Evolutionary conservation across 1,284 basidiomycete genomes (phyloP), one percentile per base, ranked within the genome.

Genomic region (Cryptococcus floricola): DNA sequence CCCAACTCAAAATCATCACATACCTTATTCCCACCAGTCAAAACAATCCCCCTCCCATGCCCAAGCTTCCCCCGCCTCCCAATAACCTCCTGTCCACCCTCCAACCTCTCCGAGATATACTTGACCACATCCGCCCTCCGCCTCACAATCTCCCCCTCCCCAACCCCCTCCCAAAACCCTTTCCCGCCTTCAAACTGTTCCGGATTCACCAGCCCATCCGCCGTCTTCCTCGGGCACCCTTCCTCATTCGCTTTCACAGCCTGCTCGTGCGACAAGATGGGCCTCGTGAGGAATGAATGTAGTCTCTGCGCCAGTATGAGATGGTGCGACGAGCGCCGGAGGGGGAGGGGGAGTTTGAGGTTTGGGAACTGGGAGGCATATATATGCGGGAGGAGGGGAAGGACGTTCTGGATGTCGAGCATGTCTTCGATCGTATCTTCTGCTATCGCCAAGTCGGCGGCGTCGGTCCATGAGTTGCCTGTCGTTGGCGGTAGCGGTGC

Each of bases 1-100:
- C 10, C 1, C 31, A n/a, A n/a, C n/a, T n/a, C n/a, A n/a, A n/a
- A n/a, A n/a, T n/a, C n/a, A n/a, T 49, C 19, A 50, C 70, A 59
- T 55, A 76, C 76, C 58, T 67, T 65, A 56, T 79, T 79, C 9
- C 78, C 78, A 2, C 71, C 78, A 0, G 78, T 78, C 47, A 78
- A 62, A 18, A 79, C 78, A 28, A 79, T 77, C 0, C 78, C 78
- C 34, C 72, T 61, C 0, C 72, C 74, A 34, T 46, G 34, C 12
- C 64, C 66, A 19, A 60, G 58, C 14, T 52, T 50, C n/a, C 57
- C 54, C 23, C 64, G 58, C 5, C 46, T 31, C 3, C 53, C 70
- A 44, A 66, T 58, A 19, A 79, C 56, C 13, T 43, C 45, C 27
- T 67, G 65, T 1, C 78, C 76, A 4, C 57, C 48, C 27, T 60